Evolutionary conservation across 306 rosid species (phyloP).

Genomic region (Cucurbita moschata): DNA sequence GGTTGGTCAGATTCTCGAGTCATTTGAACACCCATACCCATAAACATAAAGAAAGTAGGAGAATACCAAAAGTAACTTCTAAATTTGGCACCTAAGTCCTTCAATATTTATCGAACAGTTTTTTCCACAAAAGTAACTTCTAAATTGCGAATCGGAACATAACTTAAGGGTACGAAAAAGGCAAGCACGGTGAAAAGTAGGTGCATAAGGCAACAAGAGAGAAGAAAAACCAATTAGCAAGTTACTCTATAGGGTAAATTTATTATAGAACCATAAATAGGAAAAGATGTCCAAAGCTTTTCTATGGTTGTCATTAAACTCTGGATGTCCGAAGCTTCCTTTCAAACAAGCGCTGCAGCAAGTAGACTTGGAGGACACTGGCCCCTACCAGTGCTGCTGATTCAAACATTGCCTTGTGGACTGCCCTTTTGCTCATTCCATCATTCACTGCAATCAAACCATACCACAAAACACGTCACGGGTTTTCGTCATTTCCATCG

Average conservation of each 20-base stretch:
- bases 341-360: constrained; percentile 65
- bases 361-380: constrained; percentile 66
- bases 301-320: constrained; percentile 22
- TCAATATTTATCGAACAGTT: no score
- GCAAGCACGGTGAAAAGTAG: background rate
- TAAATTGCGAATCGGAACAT: no score
- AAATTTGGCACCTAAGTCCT: no score
- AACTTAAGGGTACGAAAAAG: no score
- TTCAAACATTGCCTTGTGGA: constrained; percentile 69
- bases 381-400: constrained; percentile 60
- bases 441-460: constrained; percentile 60
- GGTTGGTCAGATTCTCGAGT: no score
- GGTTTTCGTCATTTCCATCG: background rate
- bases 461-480: background rate
- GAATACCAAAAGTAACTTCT: no score
- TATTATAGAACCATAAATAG: background rate
- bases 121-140: no score
- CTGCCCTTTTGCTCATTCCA: constrained; percentile 69
- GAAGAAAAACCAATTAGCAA: background rate
- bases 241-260: no score
- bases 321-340: constrained; percentile 63
- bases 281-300: background rate
- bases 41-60: no score
- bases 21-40: no score
- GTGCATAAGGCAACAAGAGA: background rate